Percentiles rank a stretch among this genome's conserved stretches.
Evolutionary conservation across 2,329 filamentous ascomycete species (phyloP).

Genomic region (Botrytis sinoallii): DNA sequence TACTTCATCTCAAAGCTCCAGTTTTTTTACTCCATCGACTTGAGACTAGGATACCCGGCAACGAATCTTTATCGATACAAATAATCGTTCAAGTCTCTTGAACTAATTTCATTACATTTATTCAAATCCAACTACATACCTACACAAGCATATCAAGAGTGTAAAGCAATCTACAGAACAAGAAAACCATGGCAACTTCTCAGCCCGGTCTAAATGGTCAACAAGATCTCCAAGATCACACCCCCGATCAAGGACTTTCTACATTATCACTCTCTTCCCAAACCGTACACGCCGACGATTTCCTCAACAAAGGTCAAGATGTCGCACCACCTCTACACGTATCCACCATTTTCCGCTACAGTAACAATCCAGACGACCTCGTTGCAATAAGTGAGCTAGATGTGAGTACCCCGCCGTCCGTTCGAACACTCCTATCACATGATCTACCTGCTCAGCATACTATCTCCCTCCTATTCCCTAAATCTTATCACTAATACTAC

Average conservation of each 20-base stretch:
- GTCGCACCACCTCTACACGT: constrained; percentile 88
- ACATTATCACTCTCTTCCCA: constrained; percentile 61
- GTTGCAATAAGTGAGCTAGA: constrained; percentile 50
- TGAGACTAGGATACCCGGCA: not conserved
- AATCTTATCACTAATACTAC: constrained; percentile 38
- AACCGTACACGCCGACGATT: constrained; percentile 80
- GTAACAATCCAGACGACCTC: constrained; percentile 65
- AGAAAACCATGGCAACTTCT: constrained; percentile 24
- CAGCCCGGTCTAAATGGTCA: constrained; percentile 22
- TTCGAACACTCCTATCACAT: constrained; percentile 26
- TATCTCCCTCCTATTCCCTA: not conserved
- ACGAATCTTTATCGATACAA: constrained; percentile 1
- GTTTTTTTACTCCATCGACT: not conserved
- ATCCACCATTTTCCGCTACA: constrained; percentile 87
- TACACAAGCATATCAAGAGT: not conserved
- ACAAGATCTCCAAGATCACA: constrained; percentile 24
- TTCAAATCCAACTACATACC: not conserved
- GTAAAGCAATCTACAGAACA: not conserved
- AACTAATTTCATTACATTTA: not conserved
- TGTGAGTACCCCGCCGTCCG: constrained; percentile 44
- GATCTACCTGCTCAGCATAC: constrained; percentile 14
- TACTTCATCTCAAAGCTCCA: not conserved
- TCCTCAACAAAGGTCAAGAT: constrained; percentile 68
- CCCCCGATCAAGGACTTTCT: constrained; percentile 22
- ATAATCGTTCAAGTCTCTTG: not conserved